A percentile compares a stretch with the other conserved stretches of the same genome.
phyloP scores from a whole-genome alignment of 768 basidiomycete genomes.

The Tricholoma saponaceum region DNA sequence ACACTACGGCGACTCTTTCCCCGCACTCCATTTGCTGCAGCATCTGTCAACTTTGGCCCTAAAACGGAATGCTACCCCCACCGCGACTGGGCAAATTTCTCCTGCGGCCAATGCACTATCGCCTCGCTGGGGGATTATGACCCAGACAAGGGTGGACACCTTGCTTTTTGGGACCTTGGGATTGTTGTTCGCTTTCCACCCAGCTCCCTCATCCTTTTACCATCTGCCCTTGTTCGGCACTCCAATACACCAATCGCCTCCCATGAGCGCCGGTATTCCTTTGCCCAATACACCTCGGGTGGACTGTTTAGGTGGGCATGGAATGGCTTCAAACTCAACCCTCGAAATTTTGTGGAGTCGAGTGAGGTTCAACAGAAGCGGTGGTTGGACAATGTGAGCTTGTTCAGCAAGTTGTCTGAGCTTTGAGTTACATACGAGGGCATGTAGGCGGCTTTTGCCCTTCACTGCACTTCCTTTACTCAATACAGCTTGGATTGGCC shows the following conservation, averaged over 20 bases:
- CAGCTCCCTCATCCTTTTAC: neutral
- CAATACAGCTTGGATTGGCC: too few species aligned
- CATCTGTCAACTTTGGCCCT: neutral
- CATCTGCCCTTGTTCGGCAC: neutral
- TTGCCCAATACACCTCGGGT: constrained; percentile 1
- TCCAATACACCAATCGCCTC: neutral
- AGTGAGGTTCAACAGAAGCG: neutral
- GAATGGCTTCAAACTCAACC: neutral
- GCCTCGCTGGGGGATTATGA: neutral
- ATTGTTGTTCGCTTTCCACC: neutral
- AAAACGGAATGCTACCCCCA: neutral
- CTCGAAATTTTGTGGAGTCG: neutral
- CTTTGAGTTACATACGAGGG: too few species aligned
- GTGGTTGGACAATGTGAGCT: neutral
- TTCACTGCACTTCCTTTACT: too few species aligned
- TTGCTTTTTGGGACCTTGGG: neutral
- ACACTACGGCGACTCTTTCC: neutral
- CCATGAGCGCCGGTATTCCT: neutral
- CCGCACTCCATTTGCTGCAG: neutral
- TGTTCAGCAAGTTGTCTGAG: neutral
- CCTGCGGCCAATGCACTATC: neutral
- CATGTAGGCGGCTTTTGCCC: too few species aligned
- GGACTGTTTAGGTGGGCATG: neutral
- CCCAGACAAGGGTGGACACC: neutral
- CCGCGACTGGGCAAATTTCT: neutral